Evolutionary conservation across 2,329 filamentous ascomycete genomes (phyloP).

Genomic region (Cephalotrichum gorgonifer): DNA sequence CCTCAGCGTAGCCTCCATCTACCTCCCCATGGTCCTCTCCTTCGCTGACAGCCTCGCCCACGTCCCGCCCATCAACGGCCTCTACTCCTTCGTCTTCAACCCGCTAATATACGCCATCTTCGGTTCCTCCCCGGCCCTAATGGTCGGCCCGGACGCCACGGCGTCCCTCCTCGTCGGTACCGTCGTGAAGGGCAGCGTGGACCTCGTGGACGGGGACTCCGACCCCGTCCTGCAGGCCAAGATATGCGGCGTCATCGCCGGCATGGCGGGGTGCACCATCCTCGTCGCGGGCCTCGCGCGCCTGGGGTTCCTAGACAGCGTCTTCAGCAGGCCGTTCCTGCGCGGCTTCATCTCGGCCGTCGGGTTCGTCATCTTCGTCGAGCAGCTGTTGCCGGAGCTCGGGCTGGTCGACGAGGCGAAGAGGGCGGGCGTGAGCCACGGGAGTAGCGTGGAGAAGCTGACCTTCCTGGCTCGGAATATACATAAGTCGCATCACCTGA

Average conservation of each 20-base stretch:
- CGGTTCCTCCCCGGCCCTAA: slow-evolving; percentile 84
- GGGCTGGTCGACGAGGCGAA: slow-evolving; percentile 61
- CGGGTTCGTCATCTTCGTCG: slow-evolving; percentile 90
- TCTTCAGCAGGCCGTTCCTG: slow-evolving; percentile 84
- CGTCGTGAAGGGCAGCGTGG: slow-evolving; percentile 70
- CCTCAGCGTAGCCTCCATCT: slow-evolving; percentile 95
- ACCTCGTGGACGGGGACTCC: slow-evolving; percentile 54
- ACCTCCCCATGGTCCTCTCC: slow-evolving; percentile 93
- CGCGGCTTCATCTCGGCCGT: slow-evolving; percentile 96
- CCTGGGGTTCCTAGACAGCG: slow-evolving; percentile 87
- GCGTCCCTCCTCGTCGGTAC: slow-evolving; percentile 84
- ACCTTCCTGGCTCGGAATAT: slow-evolving; percentile 64
- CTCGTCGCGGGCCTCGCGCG: slow-evolving; percentile 77
- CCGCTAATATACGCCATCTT: slow-evolving; percentile 85
- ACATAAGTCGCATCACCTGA: slow-evolving; percentile 59
- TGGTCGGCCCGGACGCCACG: slow-evolving; percentile 89
- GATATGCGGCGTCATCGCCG: slow-evolving; percentile 80
- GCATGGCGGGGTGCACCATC: slow-evolving; percentile 79
- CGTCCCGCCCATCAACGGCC: slow-evolving; percentile 82
- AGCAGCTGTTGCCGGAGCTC: slow-evolving; percentile 85
- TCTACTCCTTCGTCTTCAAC: slow-evolving; percentile 91
- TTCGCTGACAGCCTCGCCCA: slow-evolving; percentile 88
- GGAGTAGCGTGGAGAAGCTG: slow-evolving; percentile 79
- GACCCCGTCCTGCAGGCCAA: slow-evolving; percentile 61
- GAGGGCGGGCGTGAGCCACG: slow-evolving; percentile 59